Percentiles rank a stretch among this genome's conserved stretches.
These are phyloP conservation scores for Sugiyamaella lignohabitans DNA, from an alignment of 805 yeast species.

Conservation along the genomic window DNA sequence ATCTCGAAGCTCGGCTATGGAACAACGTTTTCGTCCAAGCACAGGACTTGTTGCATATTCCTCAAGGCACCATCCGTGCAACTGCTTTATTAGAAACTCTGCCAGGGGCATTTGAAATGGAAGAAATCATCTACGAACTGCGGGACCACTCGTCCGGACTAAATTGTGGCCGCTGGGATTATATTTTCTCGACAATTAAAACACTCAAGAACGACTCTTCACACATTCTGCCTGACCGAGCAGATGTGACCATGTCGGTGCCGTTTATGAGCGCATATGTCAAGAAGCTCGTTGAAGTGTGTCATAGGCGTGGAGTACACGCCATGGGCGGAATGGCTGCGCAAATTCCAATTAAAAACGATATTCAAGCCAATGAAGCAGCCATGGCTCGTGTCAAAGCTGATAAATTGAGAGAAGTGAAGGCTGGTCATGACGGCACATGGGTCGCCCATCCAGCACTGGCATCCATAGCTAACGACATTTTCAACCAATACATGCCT, in stretches of 20 bases:
- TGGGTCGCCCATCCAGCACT: slow-evolving; percentile 74
- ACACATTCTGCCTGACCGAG: slow-evolving; percentile 61
- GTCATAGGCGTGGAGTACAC: slow-evolving; percentile 63
- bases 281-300: slow-evolving; percentile 53
- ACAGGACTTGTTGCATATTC: slow-evolving; percentile 52
- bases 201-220: slow-evolving; percentile 52
- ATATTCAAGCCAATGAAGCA: slow-evolving; percentile 46
- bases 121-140: slow-evolving; percentile 65
- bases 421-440: slow-evolving; percentile 64
- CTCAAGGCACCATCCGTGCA: slow-evolving; percentile 62
- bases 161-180: slow-evolving; percentile 73
- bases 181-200: slow-evolving; percentile 62
- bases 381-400: slow-evolving; percentile 59
- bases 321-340: slow-evolving; percentile 79
- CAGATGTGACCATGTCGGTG: slow-evolving; percentile 60
- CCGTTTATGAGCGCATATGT: slow-evolving; percentile 68
- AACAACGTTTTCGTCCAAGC: slow-evolving; percentile 57
- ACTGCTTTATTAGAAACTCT: slow-evolving; percentile 65
- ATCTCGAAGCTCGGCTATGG: slow-evolving; percentile 67
- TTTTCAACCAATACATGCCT: slow-evolving; percentile 64
- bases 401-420: slow-evolving; percentile 59
- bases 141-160: slow-evolving; percentile 62
- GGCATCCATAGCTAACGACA: slow-evolving; percentile 54
- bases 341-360: slow-evolving; percentile 61
- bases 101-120: slow-evolving; percentile 69